Evolutionary conservation across 306 rosid genomes (phyloP), one percentile per base, ranked within the genome.

Genomic region (Malus fusca): DNA sequence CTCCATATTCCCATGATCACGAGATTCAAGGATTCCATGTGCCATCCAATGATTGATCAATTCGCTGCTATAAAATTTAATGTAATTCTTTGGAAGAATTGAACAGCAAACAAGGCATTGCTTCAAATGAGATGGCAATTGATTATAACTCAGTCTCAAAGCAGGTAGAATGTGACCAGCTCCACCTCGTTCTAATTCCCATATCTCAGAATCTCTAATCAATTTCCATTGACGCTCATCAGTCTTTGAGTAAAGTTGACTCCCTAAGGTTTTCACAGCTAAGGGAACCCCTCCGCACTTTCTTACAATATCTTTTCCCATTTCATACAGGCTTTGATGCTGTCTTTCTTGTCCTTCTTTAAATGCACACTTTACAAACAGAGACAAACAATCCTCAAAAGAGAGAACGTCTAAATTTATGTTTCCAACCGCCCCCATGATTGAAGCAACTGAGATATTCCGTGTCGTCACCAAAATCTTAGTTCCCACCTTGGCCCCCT

Each of bases 11-110:
- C 48, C 66, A 14, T 19, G 69, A 55, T 43, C 33, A 22, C 42
- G 1, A 14, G 73, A n/a, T 65, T 28, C 18, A 43, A 79, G 82
- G 17, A 86, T 11, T 59, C 82, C 81, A 72, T 85, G 85, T 52
- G 58, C 58, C 58, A 18, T 52, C 58, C 58, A 52, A 5, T 52
- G 3, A 2, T 1, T 6, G 22, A 52, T 52, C 58, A 52, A 52
- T 0, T 0, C 0, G 0, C 0, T 2, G 21, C 58, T 52, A 33
- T 0, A 15, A 52, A 6, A 52, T 52, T 0, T 4, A 37, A 37
- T 37, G 43, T 37, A 37, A 37, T 8, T 8, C 43, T 8, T 37
- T 37, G 43, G 43, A 18, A 52, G 58, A 52, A 2, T 2, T 0
- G 22, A 52, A 18, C 58, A 52, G 21, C 1, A 52, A 4, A 19